Base-by-base conservation (phyloP, 176 grass and related monocot genomes). In the Guadua angustifolia region DNA sequence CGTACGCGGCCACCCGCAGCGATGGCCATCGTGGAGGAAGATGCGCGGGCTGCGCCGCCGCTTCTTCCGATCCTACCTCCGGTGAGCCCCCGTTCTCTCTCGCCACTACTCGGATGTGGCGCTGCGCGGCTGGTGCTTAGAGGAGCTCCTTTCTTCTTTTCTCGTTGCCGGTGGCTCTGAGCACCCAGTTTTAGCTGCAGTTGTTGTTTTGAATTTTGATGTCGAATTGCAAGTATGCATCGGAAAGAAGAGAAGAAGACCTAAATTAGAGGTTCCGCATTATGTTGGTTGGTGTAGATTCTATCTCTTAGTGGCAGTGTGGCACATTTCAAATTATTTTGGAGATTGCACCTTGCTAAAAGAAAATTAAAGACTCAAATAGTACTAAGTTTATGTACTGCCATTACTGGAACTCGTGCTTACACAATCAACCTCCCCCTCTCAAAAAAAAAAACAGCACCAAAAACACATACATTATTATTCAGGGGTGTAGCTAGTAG, bases 51-150 rank as follows among this genome's bases (percentile, higher is more conserved):
- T 6, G 59, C 58, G 7, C 35, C 62, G 33, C 86, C 80, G 39
- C 51, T 36, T 46, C 58, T 29, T 15, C 74, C 24, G 69, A 75
- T 85, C 61, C 81, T 9, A 32, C 21, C 49, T 51, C 81, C 3
- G 77, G 88, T 89, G 83, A 89, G 77, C 25, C 12, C 21, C 66
- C n/a, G n/a, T 35, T 44, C 35, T 40, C 29, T 15, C 53, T 64
- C 22, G 2, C 13, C 2, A 16, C 42, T 9, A 14, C 60, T 49
- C n/a, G n/a, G n/a, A n/a, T n/a, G n/a, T n/a, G n/a, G 35, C 35
- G 35, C 35, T 15, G 46, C 13, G 46, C 46, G 13, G 43, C 32
- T 16, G 35, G 16, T 65, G 60, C 47, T 18, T 43, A 66, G 22
- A 8, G 17, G 46, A 55, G 38, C 74, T 61, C 55, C 35, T 24